phyloP scores from a whole-genome alignment of 805 yeast species.

The Yarrowia sp. region DNA sequence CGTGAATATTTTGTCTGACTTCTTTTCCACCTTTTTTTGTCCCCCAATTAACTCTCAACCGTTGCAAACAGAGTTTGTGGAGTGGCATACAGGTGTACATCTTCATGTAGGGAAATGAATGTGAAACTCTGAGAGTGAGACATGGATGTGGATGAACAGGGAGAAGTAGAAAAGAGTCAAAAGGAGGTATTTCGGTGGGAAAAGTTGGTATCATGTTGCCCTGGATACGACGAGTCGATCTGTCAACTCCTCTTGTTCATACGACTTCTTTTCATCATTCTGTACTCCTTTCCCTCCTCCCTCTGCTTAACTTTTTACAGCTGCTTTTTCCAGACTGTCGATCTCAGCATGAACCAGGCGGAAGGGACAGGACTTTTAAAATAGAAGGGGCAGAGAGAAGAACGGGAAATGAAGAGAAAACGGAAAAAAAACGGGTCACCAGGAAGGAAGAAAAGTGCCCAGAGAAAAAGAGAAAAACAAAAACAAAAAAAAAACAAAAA shows the following conservation, averaged over 20 bases:
- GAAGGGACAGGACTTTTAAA: neutral
- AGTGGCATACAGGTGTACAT: constrained; percentile 9
- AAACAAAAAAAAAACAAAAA: too few relatives aligned
- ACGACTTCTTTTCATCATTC: neutral
- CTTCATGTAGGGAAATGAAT: constrained; percentile 2
- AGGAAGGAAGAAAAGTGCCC: too few relatives aligned
- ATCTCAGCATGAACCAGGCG: neutral
- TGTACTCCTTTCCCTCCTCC: neutral
- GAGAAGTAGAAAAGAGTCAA: too few relatives aligned
- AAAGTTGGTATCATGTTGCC: too few relatives aligned
- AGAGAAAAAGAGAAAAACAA: too few relatives aligned
- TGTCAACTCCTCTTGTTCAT: too few relatives aligned
- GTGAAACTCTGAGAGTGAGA: neutral
- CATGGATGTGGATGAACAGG: neutral
- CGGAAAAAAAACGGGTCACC: too few relatives aligned
- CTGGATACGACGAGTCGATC: too few relatives aligned
- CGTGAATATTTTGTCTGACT: neutral
- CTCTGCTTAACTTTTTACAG: neutral
- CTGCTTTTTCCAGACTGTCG: neutral
- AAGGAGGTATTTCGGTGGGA: too few relatives aligned
- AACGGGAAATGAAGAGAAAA: too few relatives aligned
- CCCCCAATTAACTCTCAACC: neutral
- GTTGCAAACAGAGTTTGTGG: neutral
- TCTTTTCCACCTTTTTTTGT: neutral
- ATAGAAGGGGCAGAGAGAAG: too few relatives aligned